Base-by-base conservation (phyloP, 1,139 yeast genomes). In the Candida frijolesensis region DNA sequence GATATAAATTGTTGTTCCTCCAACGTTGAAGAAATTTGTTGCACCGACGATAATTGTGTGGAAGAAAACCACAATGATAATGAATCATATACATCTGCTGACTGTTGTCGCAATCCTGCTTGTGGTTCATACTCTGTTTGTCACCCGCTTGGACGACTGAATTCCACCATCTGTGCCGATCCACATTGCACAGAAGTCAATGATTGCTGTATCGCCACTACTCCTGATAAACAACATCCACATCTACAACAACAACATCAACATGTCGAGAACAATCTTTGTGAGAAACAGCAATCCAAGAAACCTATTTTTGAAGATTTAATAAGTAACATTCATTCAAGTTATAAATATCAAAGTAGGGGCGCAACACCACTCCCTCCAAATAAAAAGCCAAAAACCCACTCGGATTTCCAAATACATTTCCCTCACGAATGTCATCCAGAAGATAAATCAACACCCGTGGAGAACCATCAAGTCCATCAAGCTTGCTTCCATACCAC, bases 401-500 rank as follows among this genome's bases (percentile, higher is more conserved):
- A 49, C n/a, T 51, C 44, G 16, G 53, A 51, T 11, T 53, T 57
- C 45, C 55, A 61, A 35, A 55, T 64, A 9, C 68, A 64, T 53
- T 64, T 62, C 48, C 80, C 80, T 3, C 78, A 72, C 55, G 70
- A 66, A 41, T 71, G 76, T 50, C 79, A 75, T 54, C 70, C 54
- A 4, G 53, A 50, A 44, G 54, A 53, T 43, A 48, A 44, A n/a
- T 45, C 44, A 10, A 51, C 48, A 37, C 45, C 60, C 18, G 29
- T 45, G 2, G 47, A 51, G 14, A 55, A 54, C 37, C 67, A 65
- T 48, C 68, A 68, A 51, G 59, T 69, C n/a, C 80, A 76, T 52
- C 78, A 76, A 58, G 74, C 80, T 4, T 75, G 77, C 54, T 76
- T 76, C 54, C 80, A 76, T 52, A 73, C 80, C 3, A 71, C 71